These are phyloP conservation scores for Pichia rugopelliculosa DNA, from an alignment of 805 yeast species.

Conservation along the genomic window DNA sequence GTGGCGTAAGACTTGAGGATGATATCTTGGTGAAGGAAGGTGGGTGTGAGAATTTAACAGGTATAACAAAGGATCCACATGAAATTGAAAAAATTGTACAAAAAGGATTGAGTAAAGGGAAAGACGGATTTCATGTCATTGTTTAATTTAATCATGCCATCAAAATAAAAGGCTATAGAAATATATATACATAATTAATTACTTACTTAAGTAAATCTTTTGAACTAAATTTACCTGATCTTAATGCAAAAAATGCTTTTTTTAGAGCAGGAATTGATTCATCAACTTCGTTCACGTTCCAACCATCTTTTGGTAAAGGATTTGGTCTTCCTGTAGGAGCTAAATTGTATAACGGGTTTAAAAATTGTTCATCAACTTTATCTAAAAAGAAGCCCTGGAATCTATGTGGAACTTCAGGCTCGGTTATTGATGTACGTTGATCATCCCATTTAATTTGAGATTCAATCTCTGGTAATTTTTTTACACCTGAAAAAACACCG, in stretches of 20 bases:
- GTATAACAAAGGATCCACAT: constrained; percentile 76
- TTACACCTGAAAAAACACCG: constrained; percentile 45
- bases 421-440: constrained; percentile 8
- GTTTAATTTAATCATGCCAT: too few relatives aligned
- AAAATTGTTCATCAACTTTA: constrained; percentile 12
- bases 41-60: constrained; percentile 78
- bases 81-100: constrained; percentile 75
- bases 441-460: constrained; percentile 32
- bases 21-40: constrained; percentile 70
- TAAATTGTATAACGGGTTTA: constrained; percentile 13
- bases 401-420: constrained; percentile 15
- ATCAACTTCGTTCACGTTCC: constrained; percentile 9
- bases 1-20: constrained; percentile 97
- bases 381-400: constrained; percentile 11
- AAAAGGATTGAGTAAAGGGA: constrained; percentile 50
- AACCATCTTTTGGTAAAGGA: constrained; percentile 10
- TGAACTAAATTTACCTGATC: constrained; percentile 4
- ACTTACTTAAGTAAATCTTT: constrained; percentile 8
- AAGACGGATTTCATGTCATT: constrained; percentile 51
- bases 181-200: background rate
- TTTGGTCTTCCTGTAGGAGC: constrained; percentile 14
- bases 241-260: constrained; percentile 10
- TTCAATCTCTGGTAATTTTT: constrained; percentile 32
- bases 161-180: background rate
- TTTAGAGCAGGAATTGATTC: constrained; percentile 10